phyloP scores from a whole-genome alignment of 495 filamentous ascomycete species.

The Patellaria atrata region DNA sequence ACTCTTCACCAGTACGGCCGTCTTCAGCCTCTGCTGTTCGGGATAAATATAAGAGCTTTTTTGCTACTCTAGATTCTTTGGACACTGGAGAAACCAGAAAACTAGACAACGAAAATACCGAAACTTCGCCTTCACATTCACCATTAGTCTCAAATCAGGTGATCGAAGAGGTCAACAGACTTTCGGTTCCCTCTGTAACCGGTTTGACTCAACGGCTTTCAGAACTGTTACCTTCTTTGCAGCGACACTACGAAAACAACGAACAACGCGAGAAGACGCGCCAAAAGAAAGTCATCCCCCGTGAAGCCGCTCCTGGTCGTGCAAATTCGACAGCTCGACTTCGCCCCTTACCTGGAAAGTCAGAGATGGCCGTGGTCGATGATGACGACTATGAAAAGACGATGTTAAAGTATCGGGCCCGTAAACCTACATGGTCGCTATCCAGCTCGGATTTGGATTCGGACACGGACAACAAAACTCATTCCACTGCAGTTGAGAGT shows the following conservation, averaged over 20 bases:
- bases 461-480: conserved; percentile 4
- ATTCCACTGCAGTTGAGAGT: neutral
- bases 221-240: conserved; percentile 23
- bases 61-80: conserved; percentile 23
- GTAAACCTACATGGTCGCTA: too few species aligned
- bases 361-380: conserved; percentile 14
- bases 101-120: neutral
- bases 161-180: conserved; percentile 24
- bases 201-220: conserved; percentile 26
- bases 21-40: conserved; percentile 20
- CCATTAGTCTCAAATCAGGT: conserved; percentile 24
- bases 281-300: conserved; percentile 19
- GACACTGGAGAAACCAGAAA: too few species aligned
- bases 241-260: conserved; percentile 6
- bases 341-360: conserved; percentile 15
- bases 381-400: conserved; percentile 16
- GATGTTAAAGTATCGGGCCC: conserved; percentile 8
- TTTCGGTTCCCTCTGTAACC: conserved; percentile 26
- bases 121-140: conserved; percentile 12
- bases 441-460: too few species aligned
- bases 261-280: conserved; percentile 9
- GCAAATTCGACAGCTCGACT: conserved; percentile 13
- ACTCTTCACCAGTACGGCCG: conserved; percentile 9
- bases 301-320: conserved; percentile 8
- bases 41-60: conserved; percentile 27